Evolutionary conservation across 164 flowering plant genomes (phyloP), one percentile per base, ranked within the genome.

Genomic region (Paratinospora sagittata): DNA sequence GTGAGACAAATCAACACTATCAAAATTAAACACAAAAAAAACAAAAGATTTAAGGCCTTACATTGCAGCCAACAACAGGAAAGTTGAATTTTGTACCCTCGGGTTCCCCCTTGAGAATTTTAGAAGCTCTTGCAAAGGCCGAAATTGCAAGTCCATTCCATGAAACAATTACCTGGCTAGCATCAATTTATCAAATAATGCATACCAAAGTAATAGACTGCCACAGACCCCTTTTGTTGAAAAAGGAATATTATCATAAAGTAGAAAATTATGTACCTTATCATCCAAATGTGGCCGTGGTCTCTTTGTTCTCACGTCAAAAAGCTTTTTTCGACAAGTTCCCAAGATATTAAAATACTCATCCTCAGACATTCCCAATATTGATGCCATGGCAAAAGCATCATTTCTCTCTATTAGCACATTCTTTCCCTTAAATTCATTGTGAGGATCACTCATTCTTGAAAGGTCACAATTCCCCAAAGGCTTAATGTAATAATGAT

Each of bases 131-230:
- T 19, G 97, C 97, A 77, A 95, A 86, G 49, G 97, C 66, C 58
- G 98, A 95, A 64, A 95, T 90, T 34, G 83, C 90, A 70, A 92
- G 96, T 67, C 97, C 98, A 75, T 95, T 95, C 98, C 98, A 95
- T 6, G 97, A 83, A 58, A 95, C 98, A 75, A 95, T 95, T 36
- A 95, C 97, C 98, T 94, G 74, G 36, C 57, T 78, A 78, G 71
- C 78, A 9, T 68, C 66, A 26, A 65, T 63, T 30, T n/a, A 67
- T 78, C 47, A 70, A 65, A 63, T 33, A 27, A 65, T 61, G 55
- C 47, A 69, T 45, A 66, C 60, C 49, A 70, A 49, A 41, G 45
- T 64, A 63, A 43, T n/a, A 67, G 13, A 72, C 24, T 73, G 19
- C 63, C 24, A n/a, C n/a, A 52, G 10, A 71, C 43, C 9, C 27